Evolutionary conservation across 78 protist genomes (phyloP).

Genomic region (Planoprotostelium fungivorum): DNA sequence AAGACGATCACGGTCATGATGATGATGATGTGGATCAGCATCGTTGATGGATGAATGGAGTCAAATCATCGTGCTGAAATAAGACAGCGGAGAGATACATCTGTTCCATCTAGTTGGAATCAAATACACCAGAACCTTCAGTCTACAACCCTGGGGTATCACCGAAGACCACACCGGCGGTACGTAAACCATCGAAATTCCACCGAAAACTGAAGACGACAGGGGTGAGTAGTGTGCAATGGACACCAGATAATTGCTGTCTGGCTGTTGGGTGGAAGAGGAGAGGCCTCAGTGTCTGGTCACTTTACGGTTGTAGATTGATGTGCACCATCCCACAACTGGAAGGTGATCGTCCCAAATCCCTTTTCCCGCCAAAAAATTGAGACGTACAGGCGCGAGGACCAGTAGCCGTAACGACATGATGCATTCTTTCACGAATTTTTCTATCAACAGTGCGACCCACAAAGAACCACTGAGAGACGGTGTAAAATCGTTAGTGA

Average conservation of each 20-base stretch:
- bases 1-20: too few relatives aligned
- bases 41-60: not conserved
- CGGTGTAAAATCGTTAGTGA: constrained; percentile 31
- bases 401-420: not conserved
- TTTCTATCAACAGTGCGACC: not conserved
- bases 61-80: not conserved
- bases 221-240: constrained; percentile 43
- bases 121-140: not conserved
- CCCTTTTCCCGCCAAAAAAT: not conserved
- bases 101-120: constrained; percentile 36
- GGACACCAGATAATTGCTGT: constrained; percentile 54
- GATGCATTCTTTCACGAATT: not conserved
- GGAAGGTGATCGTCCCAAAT: not conserved
- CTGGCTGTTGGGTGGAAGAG: constrained; percentile 61
- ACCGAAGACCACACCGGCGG: not conserved
- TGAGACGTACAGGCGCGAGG: not conserved
- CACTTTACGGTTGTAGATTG: constrained; percentile 58
- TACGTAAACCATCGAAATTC: constrained; percentile 2
- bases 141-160: not conserved
- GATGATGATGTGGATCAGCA: not conserved
- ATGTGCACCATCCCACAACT: constrained; percentile 69
- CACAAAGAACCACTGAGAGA: constrained; percentile 41
- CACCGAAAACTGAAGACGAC: constrained; percentile 15
- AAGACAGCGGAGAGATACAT: constrained; percentile 34
- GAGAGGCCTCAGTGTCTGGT: constrained; percentile 57